These are phyloP conservation scores for Sordaria brevicollis DNA, from an alignment of 495 filamentous ascomycete genomes.

Conservation along the genomic window DNA sequence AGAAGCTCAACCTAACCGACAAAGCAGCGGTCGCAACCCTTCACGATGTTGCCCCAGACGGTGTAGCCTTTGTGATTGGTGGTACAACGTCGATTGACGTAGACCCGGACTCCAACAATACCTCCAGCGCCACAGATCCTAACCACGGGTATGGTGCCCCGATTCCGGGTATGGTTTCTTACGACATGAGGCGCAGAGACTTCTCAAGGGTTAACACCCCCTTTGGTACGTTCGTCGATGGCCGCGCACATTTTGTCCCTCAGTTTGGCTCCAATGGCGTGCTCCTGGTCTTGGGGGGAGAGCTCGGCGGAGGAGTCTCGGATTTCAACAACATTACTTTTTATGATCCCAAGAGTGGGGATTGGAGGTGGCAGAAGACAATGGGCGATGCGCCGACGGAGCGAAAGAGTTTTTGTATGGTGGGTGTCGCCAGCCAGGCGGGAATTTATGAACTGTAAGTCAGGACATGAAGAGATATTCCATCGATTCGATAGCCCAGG, in stretches of 20 bases:
- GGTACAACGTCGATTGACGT: constrained; percentile 5
- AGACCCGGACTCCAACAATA: background rate
- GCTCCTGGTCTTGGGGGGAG: constrained; percentile 23
- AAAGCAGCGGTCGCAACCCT: background rate
- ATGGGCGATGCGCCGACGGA: constrained; percentile 8
- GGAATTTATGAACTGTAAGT: constrained; percentile 25
- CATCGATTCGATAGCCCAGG: background rate
- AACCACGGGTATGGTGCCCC: background rate
- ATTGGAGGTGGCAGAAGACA: constrained; percentile 22
- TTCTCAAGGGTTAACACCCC: constrained; percentile 2
- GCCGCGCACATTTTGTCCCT: constrained; percentile 21
- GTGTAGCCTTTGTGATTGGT: constrained; percentile 7
- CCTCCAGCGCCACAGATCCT: background rate
- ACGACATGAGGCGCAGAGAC: constrained; percentile 9
- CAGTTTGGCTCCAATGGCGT: constrained; percentile 18
- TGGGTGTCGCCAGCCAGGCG: constrained; percentile 19
- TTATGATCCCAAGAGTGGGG: constrained; percentile 24
- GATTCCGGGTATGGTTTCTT: constrained; percentile 12
- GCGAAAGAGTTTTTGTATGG: constrained; percentile 18
- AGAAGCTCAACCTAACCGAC: background rate
- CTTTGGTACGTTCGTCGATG: background rate
- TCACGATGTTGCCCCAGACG: background rate
- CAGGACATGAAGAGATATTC: background rate
- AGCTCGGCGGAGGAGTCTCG: background rate
- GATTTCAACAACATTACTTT: constrained; percentile 19